These are phyloP conservation scores for Akebia trifoliata DNA, from an alignment of 164 flowering plant genomes.

Conservation along the genomic window DNA sequence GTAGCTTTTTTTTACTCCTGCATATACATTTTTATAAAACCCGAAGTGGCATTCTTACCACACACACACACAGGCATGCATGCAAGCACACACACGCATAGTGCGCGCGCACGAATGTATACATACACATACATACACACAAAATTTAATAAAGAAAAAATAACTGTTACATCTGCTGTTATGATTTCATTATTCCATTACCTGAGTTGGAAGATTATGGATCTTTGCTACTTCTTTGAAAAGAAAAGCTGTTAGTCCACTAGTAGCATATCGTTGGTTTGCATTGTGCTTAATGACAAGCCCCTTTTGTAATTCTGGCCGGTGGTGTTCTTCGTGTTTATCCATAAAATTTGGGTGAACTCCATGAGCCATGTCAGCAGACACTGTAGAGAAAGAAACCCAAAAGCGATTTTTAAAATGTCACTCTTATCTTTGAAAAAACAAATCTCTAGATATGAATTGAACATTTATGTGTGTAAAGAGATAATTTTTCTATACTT, in stretches of 20 bases:
- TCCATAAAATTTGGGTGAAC: constrained; percentile 89
- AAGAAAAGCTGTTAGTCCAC: constrained; percentile 79
- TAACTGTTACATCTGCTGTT: too few relatives aligned
- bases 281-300: constrained; percentile 93
- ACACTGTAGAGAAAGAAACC: constrained; percentile 38
- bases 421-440: neutral
- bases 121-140: neutral
- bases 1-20: too few relatives aligned
- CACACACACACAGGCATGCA: too few relatives aligned
- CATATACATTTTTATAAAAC: too few relatives aligned
- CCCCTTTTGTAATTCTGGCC: constrained; percentile 87
- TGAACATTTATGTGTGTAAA: too few relatives aligned
- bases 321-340: constrained; percentile 86
- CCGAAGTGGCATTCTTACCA: too few relatives aligned
- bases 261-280: constrained; percentile 94
- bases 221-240: constrained; percentile 75
- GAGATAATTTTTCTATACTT: too few relatives aligned
- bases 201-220: constrained; percentile 88
- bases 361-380: constrained; percentile 99
- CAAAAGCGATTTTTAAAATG: neutral
- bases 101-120: too few relatives aligned
- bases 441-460: neutral
- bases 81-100: too few relatives aligned
- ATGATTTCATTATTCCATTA: too few relatives aligned
- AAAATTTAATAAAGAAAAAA: too few relatives aligned